Base-by-base conservation (phyloP, 805 yeast genomes). In the Candida coquimbonensis region DNA sequence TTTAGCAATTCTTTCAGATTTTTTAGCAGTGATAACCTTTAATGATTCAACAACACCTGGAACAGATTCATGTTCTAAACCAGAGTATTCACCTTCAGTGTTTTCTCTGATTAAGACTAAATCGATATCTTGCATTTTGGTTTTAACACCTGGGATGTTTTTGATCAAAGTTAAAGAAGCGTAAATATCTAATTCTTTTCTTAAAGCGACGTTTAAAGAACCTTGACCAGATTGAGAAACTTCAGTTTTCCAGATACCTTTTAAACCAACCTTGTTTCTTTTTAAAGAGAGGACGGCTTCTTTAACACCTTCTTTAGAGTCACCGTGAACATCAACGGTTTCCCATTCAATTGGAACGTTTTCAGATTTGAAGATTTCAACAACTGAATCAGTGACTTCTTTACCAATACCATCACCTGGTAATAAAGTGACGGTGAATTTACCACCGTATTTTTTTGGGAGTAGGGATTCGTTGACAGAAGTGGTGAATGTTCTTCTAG, bases 351-450 rank as follows among this genome's bases (percentile, higher is more conserved):
- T 82, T 56, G 99, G 99, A 38, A 93, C 84, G 55, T 79, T 80
- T 69, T 86, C 89, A 52, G 87, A 79, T 64, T 81, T 77, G 76
- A 91, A 91, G 65, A 91, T 86, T 56, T 87, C 79, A 67, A 85
- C 82, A 50, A 91, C 99, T 25, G 97, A 85, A 67, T 86, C 91
- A 49, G 98, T 84, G 65, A 90, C 87, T 73, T 90, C 96, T 63
- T 83, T 83, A 68, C 99, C 99, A 56, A 90, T 85, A 78, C 98
- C 98, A 65, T 91, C 99, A 70, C 99, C 96, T 49, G 98, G 98
- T 58, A 91, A 83, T 66, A 91, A 76, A 42, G 99, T 91, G 48
- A 93, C 96, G 44, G 91, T 86, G 76, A 80, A 90, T 65, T 83
- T 83, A 52, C 96, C 96, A 57, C 98, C 98, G 72, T 87, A 89